Base-by-base conservation (phyloP, 208 protist genomes). In the Angomonas deanei region DNA sequence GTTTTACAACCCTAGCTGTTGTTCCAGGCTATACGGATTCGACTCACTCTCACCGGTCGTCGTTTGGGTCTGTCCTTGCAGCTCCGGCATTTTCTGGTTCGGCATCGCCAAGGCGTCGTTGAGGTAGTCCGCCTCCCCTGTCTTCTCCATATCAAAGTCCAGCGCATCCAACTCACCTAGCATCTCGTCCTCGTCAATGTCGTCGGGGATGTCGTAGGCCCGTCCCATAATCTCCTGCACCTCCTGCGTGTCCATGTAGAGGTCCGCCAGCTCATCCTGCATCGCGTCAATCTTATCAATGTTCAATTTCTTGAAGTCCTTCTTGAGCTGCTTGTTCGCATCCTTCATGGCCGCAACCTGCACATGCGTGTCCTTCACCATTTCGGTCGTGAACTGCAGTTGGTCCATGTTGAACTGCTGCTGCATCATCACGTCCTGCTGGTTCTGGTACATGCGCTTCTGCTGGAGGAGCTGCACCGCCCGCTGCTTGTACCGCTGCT, bases 321-420 rank as follows among this genome's bases (percentile, higher is more conserved):
- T 89, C 58, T 89, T 88, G 31, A 97, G 74, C 27, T 65, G 56
- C 76, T 95, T 96, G 66, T 78, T 83, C 10, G 89, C 86, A n/a
- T 84, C 80, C 75, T 93, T 94, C 84, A 97, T 86, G 11, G 88
- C 91, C 11, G 74, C 69, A 19, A 97, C 72, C 63, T 95, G 91
- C 42, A 93, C 74, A 48, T 93, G 77, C 26, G 93, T 96, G 72
- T 97, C 93, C 76, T 94, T 93, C 54, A 97, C 71, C 26, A 85
- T 84, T 67, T 96, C 87, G 8, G 78, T 84, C 1, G 93, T 93
- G 63, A 96, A 97, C 64, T 91, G 82, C 27, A 96, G 78, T 68
- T 97, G 93, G 54, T 97, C 93, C 53, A 97, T 82, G 74, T 96
- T 97, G 48, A 94, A 94, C 78, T 94, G 89, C 67, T 97, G 93